Percentiles rank a stretch among this genome's conserved stretches.
These are phyloP conservation scores for Nicotiana knightiana DNA, from an alignment of 257 asterid genomes.

Conservation along the genomic window DNA sequence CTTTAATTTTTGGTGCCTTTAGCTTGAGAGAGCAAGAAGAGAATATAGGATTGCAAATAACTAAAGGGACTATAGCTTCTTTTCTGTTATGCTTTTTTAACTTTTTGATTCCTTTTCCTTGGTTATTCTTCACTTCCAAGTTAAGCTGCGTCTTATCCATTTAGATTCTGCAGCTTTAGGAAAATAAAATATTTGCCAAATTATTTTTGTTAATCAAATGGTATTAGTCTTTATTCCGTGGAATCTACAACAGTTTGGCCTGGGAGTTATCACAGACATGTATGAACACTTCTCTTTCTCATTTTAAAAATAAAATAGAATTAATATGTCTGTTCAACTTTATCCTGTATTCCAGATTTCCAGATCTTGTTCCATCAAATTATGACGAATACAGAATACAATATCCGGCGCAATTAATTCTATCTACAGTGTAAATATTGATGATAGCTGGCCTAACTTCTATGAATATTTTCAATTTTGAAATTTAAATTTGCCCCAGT, in stretches of 20 bases:
- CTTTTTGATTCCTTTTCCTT: neutral
- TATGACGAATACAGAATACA: neutral
- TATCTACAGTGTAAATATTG: neutral
- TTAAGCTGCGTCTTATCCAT: neutral
- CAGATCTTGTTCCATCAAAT: neutral
- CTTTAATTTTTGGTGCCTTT: neutral
- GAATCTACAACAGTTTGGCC: neutral
- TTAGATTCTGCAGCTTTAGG: neutral
- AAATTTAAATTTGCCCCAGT: neutral
- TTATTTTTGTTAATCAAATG: neutral
- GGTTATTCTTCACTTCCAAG: conserved; percentile 2
- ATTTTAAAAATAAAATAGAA: neutral
- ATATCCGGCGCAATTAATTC: neutral
- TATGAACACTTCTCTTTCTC: neutral
- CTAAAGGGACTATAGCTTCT: neutral
- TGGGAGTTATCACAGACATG: neutral
- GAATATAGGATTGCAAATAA: neutral
- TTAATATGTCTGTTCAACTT: neutral
- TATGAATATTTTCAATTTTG: neutral
- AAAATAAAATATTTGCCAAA: too few species aligned
- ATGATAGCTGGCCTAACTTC: neutral
- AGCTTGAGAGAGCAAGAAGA: neutral
- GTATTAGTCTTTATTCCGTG: neutral
- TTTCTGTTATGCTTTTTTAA: neutral
- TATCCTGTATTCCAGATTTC: neutral